Evolutionary conservation across 352 stramenopile species (phyloP).

Genomic region (Globisporangium yorkense): DNA sequence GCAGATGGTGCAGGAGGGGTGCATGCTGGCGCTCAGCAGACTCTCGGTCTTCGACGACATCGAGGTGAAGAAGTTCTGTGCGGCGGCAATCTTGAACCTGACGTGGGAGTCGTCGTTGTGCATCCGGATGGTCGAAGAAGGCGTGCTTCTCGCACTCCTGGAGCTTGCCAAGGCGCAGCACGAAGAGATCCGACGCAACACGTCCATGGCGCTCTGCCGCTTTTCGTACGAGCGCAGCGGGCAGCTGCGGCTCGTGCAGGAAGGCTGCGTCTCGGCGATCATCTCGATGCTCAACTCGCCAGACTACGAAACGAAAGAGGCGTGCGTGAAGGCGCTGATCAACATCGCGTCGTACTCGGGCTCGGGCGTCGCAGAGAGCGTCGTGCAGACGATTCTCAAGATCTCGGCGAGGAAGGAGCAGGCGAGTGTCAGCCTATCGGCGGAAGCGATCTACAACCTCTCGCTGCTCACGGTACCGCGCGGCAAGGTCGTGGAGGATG

Average conservation of each 20-base stretch:
- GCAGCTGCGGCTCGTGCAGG: constrained; percentile 68
- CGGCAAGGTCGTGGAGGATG: constrained; percentile 72
- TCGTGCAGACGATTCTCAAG: constrained; percentile 75
- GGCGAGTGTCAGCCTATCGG: constrained; percentile 46
- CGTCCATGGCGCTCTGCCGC: constrained; percentile 77
- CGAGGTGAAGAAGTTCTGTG: constrained; percentile 79
- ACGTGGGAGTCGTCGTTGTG: constrained; percentile 43
- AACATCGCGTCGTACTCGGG: constrained; percentile 75
- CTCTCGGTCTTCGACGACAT: constrained; percentile 77
- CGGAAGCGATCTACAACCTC: constrained; percentile 73
- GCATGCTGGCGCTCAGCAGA: constrained; percentile 63
- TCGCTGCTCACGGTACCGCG: constrained; percentile 62
- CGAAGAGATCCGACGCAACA: constrained; percentile 76
- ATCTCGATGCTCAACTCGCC: constrained; percentile 81
- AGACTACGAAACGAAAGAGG: constrained; percentile 76
- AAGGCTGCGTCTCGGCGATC: constrained; percentile 78
- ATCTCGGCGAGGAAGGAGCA: constrained; percentile 65
- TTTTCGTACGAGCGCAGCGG: constrained; percentile 73
- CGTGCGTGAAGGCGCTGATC: constrained; percentile 80
- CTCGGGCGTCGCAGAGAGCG: constrained; percentile 54
- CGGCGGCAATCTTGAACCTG: constrained; percentile 76
- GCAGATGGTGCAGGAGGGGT: constrained; percentile 72
- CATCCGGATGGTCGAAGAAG: constrained; percentile 65
- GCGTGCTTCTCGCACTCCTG: constrained; percentile 57
- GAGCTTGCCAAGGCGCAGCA: constrained; percentile 77